Conservation (phyloP, 495 filamentous ascomycete genomes). For the Penicillium coffeae region DNA sequence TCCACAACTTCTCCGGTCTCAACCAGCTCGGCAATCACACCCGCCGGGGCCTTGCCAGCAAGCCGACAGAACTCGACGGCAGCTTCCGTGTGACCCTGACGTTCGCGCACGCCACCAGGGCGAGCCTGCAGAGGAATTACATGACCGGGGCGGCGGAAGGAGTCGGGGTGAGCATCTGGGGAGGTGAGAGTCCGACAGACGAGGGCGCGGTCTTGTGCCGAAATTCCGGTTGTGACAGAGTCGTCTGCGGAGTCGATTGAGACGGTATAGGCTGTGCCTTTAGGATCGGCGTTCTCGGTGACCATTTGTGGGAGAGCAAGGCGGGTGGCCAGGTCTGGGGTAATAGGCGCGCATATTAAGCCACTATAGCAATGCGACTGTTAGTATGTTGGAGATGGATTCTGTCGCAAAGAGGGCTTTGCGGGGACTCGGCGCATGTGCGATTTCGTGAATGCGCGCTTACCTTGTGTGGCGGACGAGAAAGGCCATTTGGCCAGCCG, state of each 20-base stretch:
- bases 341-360: constrained; percentile 82
- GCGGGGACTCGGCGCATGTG: not conserved
- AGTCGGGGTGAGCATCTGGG: constrained; percentile 47
- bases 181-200: constrained; percentile 79
- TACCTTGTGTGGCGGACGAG: constrained; percentile 79
- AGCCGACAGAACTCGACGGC: constrained; percentile 82
- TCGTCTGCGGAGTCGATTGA: constrained; percentile 71
- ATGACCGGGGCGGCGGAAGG: constrained; percentile 84
- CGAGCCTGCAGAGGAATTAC: constrained; percentile 80
- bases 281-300: constrained; percentile 72
- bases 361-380: constrained; percentile 50
- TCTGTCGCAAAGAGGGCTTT: not conserved
- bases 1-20: constrained; percentile 69
- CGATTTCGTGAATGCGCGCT: constrained; percentile 7
- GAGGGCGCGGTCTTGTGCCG: constrained; percentile 78
- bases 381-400: not conserved
- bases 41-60: constrained; percentile 68
- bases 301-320: constrained; percentile 92
- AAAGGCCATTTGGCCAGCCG: constrained; percentile 88
- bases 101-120: constrained; percentile 72
- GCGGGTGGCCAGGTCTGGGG: constrained; percentile 56
- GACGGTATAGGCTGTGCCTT: constrained; percentile 88
- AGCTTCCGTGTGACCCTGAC: constrained; percentile 89
- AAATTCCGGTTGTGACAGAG: constrained; percentile 82
- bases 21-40: constrained; percentile 83